Base-by-base conservation (phyloP, 179 eudicot genomes). In the Silene coronaria region DNA sequence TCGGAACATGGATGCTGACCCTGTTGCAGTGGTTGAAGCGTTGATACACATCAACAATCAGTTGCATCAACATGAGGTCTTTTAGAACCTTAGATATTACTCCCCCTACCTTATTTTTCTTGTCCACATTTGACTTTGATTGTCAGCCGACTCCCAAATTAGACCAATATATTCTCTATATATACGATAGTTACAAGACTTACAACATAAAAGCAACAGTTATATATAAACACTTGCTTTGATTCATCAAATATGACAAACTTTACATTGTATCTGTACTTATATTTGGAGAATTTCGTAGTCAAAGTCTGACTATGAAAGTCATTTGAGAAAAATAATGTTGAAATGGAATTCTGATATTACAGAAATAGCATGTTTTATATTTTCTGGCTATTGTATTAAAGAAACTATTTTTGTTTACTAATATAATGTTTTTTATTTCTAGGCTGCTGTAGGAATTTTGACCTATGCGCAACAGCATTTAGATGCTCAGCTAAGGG, bases 11-110 rank as follows among this genome's bases (percentile, higher is more conserved):
- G 99, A 95, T 77, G 95, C 91, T 30, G 88, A 93, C 74, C 94
- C 98, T 30, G 98, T 90, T 71, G 92, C 97, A 79, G 96, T 91
- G 66, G 99, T 96, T 77, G 99, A 96, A 86, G 97, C 90, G 60
- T 91, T 96, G 42, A 96, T 96, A 80, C 98, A 96, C 81, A 93
- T 96, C 71, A 96, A 96, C 80, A 96, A 90, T 81, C 99, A 96
- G 81, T 86, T 93, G 80, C 99, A 96, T 81, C 99, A 96, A 84
- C 92, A 96, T 67, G 99, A 96, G 99, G 99, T 96, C 68, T 76
- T 65, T 28, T 51, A 16, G 77, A 61, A 69, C 58, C 53, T 28
- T 70, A 21, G 23, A 28, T 78, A 17, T 11, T 11, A 0, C 59
- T 55, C 21, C 58, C 9, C n/a, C 59, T 21, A 14, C 19, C 59